These are phyloP conservation scores for Tetrastigma voinierianum DNA, from an alignment of 164 flowering plant genomes.

Conservation along the genomic window DNA sequence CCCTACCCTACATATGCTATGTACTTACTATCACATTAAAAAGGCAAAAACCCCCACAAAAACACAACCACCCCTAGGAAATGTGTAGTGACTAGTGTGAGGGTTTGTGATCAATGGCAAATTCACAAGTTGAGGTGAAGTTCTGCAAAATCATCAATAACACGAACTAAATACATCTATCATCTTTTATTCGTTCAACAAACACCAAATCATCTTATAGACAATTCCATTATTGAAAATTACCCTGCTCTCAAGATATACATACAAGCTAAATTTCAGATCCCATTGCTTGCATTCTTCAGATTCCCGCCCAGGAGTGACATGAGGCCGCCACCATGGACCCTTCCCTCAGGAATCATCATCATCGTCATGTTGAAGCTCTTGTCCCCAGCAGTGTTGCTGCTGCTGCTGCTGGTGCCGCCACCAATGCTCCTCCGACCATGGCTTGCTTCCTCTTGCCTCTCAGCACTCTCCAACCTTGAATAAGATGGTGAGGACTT, in stretches of 20 bases:
- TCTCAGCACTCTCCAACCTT: conserved; percentile 23
- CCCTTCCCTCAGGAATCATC: conserved; percentile 83
- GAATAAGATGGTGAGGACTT: conserved; percentile 50
- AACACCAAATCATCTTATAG: conserved; percentile 4
- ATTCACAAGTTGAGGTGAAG: no score
- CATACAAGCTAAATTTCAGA: conserved; percentile 25
- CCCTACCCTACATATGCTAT: no score
- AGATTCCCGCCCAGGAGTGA: conserved; percentile 73
- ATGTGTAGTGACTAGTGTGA: no score
- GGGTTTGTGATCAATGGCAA: no score
- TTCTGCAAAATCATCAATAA: background rate
- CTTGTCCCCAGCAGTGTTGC: conserved; percentile 14
- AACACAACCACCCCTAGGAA: no score
- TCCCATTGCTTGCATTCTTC: conserved; percentile 48
- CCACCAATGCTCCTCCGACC: conserved; percentile 11
- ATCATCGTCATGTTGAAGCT: conserved; percentile 25
- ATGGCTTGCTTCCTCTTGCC: conserved; percentile 26
- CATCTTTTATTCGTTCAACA: background rate
- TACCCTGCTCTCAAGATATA: background rate
- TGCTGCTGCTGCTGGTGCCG: background rate
- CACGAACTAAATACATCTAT: conserved; percentile 1
- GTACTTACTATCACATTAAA: no score
- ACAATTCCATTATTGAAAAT: conserved; percentile 6
- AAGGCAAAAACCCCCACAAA: no score
- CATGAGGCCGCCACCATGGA: conserved; percentile 92